These are phyloP conservation scores for Talinum fruticosum DNA, from an alignment of 148 eudicot genomes.

Conservation along the genomic window DNA sequence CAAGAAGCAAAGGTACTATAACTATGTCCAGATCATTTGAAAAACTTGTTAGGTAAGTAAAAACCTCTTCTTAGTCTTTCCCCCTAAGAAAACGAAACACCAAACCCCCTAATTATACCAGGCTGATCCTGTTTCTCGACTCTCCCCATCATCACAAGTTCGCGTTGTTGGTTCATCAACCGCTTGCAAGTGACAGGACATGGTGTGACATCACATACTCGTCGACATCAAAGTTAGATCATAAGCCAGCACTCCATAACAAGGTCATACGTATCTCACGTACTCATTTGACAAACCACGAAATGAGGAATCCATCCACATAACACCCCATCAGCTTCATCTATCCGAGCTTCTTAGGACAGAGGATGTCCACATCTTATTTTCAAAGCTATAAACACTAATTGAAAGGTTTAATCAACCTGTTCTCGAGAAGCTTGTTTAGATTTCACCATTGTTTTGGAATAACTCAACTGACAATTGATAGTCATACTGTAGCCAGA, in stretches of 20 bases:
- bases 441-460: not conserved
- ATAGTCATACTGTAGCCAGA: too few species aligned
- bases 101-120: not conserved
- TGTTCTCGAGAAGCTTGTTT: not conserved
- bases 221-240: not conserved
- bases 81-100: not conserved
- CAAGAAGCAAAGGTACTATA: not conserved
- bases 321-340: not conserved
- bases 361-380: not conserved
- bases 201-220: not conserved
- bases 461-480: not conserved
- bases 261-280: too few species aligned
- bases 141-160: not conserved
- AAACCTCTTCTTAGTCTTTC: not conserved
- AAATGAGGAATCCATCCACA: not conserved
- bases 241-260: not conserved
- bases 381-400: not conserved
- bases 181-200: too few species aligned
- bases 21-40: not conserved
- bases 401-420: not conserved
- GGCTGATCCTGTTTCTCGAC: not conserved
- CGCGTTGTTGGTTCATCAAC: not conserved
- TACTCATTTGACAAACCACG: not conserved
- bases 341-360: not conserved
- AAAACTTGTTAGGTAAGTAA: not conserved